These are phyloP conservation scores for Boehmeria nivea DNA, from an alignment of 306 rosid species.

Conservation along the genomic window DNA sequence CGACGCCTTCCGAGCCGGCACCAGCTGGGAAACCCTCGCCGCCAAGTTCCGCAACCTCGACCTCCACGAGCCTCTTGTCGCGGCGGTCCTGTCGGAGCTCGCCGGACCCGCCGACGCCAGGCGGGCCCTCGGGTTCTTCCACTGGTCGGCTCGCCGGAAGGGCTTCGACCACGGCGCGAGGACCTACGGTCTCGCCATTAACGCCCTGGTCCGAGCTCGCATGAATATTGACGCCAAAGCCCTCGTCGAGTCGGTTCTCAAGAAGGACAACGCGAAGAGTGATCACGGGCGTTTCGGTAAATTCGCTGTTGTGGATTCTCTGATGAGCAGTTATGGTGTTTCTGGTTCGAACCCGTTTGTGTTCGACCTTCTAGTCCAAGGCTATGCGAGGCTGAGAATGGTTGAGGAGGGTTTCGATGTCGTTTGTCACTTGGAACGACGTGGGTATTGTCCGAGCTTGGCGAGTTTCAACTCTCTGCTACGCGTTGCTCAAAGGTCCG, in stretches of 20 bases:
- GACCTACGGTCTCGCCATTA: conserved; percentile 47
- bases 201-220: conserved; percentile 47
- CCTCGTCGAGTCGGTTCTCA: conserved; percentile 44
- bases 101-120: conserved; percentile 57
- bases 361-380: conserved; percentile 55
- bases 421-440: conserved; percentile 41
- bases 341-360: conserved; percentile 45
- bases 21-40: conserved; percentile 52
- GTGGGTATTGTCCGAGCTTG: conserved; percentile 43
- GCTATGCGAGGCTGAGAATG: conserved; percentile 53
- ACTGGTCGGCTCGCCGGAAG: conserved; percentile 53
- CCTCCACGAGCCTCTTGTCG: conserved; percentile 35
- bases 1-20: conserved; percentile 41
- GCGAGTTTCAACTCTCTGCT: conserved; percentile 56
- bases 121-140: conserved; percentile 70
- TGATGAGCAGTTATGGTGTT: conserved; percentile 34
- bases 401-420: conserved; percentile 39
- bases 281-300: not conserved
- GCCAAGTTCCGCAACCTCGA: conserved; percentile 30
- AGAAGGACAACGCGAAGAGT: conserved; percentile 7
- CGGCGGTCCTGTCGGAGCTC: conserved; percentile 39
- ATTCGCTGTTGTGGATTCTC: conserved; percentile 45
- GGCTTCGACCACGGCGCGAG: conserved; percentile 40
- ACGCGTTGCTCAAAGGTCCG: conserved; percentile 50
- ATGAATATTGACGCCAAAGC: conserved; percentile 56